Evolutionary conservation across 108 stramenopile species (phyloP), one percentile per base, ranked within the genome.

Genomic region (Tribonema minus): DNA sequence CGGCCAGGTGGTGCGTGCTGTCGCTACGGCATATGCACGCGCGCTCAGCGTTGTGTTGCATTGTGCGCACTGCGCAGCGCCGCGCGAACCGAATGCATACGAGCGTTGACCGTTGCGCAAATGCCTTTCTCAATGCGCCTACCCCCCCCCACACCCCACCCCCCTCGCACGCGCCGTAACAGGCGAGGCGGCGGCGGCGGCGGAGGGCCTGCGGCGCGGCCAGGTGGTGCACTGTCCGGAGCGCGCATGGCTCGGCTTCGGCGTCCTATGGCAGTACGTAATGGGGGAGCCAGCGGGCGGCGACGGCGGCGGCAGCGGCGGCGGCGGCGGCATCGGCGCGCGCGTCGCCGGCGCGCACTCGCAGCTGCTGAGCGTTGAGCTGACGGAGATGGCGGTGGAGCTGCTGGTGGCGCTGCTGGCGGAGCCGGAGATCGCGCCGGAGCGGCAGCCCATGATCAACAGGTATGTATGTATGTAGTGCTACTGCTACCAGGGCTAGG

Each of bases 171-270:
- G n/a, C n/a, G n/a, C n/a, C n/a, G n/a, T n/a, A n/a, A n/a, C n/a
- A n/a, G n/a, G n/a, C 6, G 62, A 27, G 30, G 62, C 12, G 26
- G 27, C 62, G 6, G 62, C 28, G 28, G 5, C 28, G 15, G 12
- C 7, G 9, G 62, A 63, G 29, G 31, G 36, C 3, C 58, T 72
- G 6, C 32, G 74, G 32, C 32, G 66, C 20, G 74, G 74, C 28
- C 74, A 76, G 74, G 74, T 76, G 46, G 37, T 76, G 64, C 74
- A 76, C 64, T 76, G 74, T 40, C 46, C 38, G 20, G 74, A 76
- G 74, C 65, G 74, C 26, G 64, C 41, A 46, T 76, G 74, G 74
- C 60, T 61, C 20, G 74, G 74, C 23, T 76, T 64, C 65, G 66
- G 65, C 20, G 32, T 76, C 28, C 74, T 76, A 6, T 76, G 64